Evolutionary conservation across 164 flowering plant species (phyloP).

Genomic region (Chimonanthus praecox): DNA sequence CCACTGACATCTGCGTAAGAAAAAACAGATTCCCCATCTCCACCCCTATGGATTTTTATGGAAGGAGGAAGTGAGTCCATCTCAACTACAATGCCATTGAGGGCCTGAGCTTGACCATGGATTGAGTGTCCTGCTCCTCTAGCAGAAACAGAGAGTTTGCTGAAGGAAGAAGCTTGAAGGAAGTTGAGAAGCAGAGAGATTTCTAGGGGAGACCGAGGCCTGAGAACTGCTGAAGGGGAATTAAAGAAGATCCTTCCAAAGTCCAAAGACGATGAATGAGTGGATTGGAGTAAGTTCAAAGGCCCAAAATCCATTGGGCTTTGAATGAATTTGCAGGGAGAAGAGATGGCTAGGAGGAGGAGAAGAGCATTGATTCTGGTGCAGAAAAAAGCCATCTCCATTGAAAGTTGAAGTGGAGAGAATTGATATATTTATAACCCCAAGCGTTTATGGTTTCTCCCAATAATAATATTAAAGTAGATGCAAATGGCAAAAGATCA

Average conservation of each 20-base stretch:
- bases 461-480: too few relatives aligned
- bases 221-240: constrained; percentile 27
- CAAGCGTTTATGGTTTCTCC: neutral
- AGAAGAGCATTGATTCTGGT: constrained; percentile 18
- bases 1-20: constrained; percentile 40
- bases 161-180: constrained; percentile 21
- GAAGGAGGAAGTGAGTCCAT: constrained; percentile 29
- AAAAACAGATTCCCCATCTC: constrained; percentile 7
- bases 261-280: constrained; percentile 24
- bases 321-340: constrained; percentile 28
- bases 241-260: constrained; percentile 31
- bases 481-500: neutral
- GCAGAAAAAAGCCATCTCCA: constrained; percentile 23
- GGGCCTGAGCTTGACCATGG: constrained; percentile 38
- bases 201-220: constrained; percentile 27
- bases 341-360: constrained; percentile 21
- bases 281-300: constrained; percentile 21
- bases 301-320: constrained; percentile 35
- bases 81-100: constrained; percentile 33
- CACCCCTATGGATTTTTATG: constrained; percentile 17
- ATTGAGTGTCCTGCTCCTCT: constrained; percentile 39
- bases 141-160: constrained; percentile 29
- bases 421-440: neutral
- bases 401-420: neutral
- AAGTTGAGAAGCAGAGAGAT: constrained; percentile 28